A percentile compares a stretch with the other conserved stretches of the same genome.
These are phyloP conservation scores for Botrytis deweyae DNA, from an alignment of 2,329 filamentous ascomycete genomes.

Conservation along the genomic window DNA sequence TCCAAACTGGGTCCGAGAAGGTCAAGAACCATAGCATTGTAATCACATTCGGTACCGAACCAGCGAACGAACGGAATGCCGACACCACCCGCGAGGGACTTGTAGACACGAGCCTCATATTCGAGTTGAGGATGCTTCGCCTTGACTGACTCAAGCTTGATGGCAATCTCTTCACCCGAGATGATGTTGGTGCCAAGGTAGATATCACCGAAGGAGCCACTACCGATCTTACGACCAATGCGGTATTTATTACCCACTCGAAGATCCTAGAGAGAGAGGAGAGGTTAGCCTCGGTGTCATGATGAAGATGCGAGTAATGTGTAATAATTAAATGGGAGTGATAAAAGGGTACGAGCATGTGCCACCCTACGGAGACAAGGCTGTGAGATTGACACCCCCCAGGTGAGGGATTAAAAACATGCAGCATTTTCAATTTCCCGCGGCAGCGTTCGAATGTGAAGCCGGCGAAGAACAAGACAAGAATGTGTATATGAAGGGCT, in stretches of 20 bases:
- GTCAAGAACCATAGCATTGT: conserved; percentile 99
- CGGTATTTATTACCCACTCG: conserved; percentile 99
- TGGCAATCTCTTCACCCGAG: conserved; percentile 98
- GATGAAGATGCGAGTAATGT: not conserved
- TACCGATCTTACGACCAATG: conserved; percentile 98
- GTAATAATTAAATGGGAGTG: not conserved
- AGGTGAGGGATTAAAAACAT: conserved; percentile 18
- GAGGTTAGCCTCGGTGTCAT: conserved; percentile 30
- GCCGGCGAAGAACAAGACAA: conserved; percentile 25
- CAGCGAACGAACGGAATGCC: conserved; percentile 98
- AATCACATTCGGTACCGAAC: conserved; percentile 99
- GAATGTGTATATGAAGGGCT: conserved; percentile 37
- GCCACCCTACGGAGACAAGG: conserved; percentile 32
- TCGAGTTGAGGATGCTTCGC: conserved; percentile 98
- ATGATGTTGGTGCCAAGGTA: conserved; percentile 99
- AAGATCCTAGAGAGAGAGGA: conserved; percentile 68
- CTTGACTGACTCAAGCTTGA: conserved; percentile 99
- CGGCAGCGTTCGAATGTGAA: conserved; percentile 25
- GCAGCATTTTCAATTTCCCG: conserved; percentile 10
- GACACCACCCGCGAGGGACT: conserved; percentile 88
- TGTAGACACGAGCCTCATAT: conserved; percentile 95
- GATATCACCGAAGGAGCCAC: conserved; percentile 96
- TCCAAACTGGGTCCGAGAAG: conserved; percentile 93
- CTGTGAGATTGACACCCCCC: conserved; percentile 26
- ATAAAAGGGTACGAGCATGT: conserved; percentile 17